A percentile compares a stretch with the other conserved stretches of the same genome.
These are phyloP conservation scores for Serendipita sp. DNA, from an alignment of 768 basidiomycete genomes.

Conservation along the genomic window DNA sequence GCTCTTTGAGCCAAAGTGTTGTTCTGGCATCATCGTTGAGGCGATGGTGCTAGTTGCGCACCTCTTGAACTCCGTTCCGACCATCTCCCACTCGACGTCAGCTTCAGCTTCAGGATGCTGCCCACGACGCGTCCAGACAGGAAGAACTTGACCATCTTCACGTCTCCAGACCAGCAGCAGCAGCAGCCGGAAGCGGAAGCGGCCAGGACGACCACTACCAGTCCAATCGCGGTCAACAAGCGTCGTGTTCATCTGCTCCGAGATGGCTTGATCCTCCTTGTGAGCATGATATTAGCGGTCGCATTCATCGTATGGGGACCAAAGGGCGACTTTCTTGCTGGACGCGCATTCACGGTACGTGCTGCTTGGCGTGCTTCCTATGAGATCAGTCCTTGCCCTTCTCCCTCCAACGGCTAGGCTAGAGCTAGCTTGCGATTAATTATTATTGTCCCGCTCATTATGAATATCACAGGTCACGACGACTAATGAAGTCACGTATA, in stretches of 20 bases:
- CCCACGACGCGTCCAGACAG: not conserved
- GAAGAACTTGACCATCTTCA: not conserved
- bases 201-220: not conserved
- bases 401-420: not conserved
- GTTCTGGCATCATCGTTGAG: too few relatives aligned
- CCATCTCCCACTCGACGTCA: not conserved
- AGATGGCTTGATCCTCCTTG: not conserved
- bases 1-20: too few relatives aligned
- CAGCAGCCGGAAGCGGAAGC: not conserved
- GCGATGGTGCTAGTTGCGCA: not conserved
- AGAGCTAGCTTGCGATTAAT: too few relatives aligned
- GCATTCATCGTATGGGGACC: slow-evolving; percentile 1
- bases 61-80: not conserved
- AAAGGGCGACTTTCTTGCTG: not conserved
- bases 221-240: not conserved
- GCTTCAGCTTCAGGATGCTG: not conserved
- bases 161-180: not conserved
- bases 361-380: too few relatives aligned
- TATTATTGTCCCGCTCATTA: not conserved
- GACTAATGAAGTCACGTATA: not conserved
- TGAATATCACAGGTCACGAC: not conserved
- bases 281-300: not conserved
- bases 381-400: too few relatives aligned
- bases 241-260: not conserved
- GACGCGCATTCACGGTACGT: slow-evolving; percentile 2